Base-by-base conservation (phyloP, 2,329 filamentous ascomycete genomes). In the Endoconidiophora laricicola region DNA sequence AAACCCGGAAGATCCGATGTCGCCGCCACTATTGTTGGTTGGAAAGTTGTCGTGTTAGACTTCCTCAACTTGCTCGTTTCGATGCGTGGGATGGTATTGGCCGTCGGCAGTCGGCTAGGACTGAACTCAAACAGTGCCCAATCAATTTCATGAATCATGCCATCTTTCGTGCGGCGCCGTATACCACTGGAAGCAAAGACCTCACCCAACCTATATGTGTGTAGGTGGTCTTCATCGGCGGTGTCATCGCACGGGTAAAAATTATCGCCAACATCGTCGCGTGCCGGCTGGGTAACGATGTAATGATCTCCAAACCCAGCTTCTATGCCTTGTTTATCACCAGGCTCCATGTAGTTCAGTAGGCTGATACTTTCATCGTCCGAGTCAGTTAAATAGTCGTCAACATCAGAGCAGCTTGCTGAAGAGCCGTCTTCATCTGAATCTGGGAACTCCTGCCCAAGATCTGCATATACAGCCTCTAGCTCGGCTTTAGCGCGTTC, bases 101-200 rank as follows among this genome's bases (percentile, higher is more conserved):
- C 73, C 0, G 74, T 69, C 2, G 90, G 84, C 12, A 80, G 67
- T 1, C 90, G 78, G 9, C 80, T 73, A 3, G 80, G 70, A 9
- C 81, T 69, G 55, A 96, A 85, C 56, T 84, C 78, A 57, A 96
- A 87, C 2, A 96, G 69, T 0, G 88, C 87, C 90, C 90, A 96
- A 63, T 96, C 90, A 42, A 96, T 87, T 63, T 96, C 90, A 61
- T 95, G 90, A 4, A 85, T 70, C 22, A 93, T 68, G 3, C 81
- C 79, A 54, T 82, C 72, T 53, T 77, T 73, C 49, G 81, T 74
- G 47, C 83, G 81, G 26, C 90, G 78, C 3, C 86, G 79, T 52
- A 96, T 83, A 5, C 90, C 90, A 20, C 87, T 94, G 0, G 86
- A 93, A 0, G 90, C 90, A 59, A 93, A 86, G 3, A 96, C 71